Conservation (phyloP, 805 yeast species). For the Schizosaccharomyces osmophilus region DNA sequence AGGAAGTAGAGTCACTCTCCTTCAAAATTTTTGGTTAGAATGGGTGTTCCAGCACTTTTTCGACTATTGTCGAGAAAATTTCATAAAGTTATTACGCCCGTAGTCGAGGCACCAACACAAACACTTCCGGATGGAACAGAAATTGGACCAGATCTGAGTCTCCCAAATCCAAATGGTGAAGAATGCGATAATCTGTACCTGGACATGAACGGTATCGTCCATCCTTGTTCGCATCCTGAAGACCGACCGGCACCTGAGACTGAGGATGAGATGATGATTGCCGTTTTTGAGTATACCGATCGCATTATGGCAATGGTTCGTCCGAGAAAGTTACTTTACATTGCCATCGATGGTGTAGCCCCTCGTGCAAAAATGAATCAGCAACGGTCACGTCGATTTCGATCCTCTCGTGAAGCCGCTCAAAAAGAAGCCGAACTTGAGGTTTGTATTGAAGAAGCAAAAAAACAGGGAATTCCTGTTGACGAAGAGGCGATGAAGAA, state of each 20-base stretch:
- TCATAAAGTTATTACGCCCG: slow-evolving; percentile 84
- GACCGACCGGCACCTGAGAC: slow-evolving; percentile 87
- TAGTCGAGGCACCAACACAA: slow-evolving; percentile 43
- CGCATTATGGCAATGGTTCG: slow-evolving; percentile 80
- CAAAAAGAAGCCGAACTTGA: slow-evolving; percentile 50
- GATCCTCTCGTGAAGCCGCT: slow-evolving; percentile 75
- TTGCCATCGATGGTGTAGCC: slow-evolving; percentile 97
- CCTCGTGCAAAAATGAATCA: slow-evolving; percentile 97
- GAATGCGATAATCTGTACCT: slow-evolving; percentile 61
- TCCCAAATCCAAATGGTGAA: slow-evolving; percentile 87
- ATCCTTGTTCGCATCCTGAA: slow-evolving; percentile 97
- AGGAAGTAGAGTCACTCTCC: too few relatives aligned
- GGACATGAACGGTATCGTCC: slow-evolving; percentile 98
- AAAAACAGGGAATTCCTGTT: slow-evolving; percentile 42
- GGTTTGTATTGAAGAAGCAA: slow-evolving; percentile 31
- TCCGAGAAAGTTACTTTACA: slow-evolving; percentile 75
- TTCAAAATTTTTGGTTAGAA: not conserved
- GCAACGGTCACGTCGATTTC: slow-evolving; percentile 78
- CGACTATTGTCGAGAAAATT: slow-evolving; percentile 86
- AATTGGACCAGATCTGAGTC: slow-evolving; percentile 40
- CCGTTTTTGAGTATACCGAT: slow-evolving; percentile 77
- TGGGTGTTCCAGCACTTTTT: slow-evolving; percentile 36
- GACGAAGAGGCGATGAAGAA: slow-evolving; percentile 53
- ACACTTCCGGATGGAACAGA: slow-evolving; percentile 30
- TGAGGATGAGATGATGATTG: slow-evolving; percentile 90